Evolutionary conservation across 129 eudicot species (phyloP).

Genomic region (Centaurea solstitialis): DNA sequence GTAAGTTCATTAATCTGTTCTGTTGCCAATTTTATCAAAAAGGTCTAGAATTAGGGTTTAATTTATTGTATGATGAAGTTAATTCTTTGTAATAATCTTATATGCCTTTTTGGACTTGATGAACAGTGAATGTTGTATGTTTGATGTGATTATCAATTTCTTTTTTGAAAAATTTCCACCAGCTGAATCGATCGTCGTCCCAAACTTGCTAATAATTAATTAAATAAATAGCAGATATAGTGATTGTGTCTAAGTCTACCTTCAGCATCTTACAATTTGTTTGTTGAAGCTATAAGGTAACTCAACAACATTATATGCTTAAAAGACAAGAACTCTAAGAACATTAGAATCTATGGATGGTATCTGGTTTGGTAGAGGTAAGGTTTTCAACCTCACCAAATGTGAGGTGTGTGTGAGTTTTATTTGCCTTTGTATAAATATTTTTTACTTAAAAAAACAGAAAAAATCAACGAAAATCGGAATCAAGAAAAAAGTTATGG

Average conservation of each 20-base stretch:
- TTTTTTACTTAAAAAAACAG: too few species aligned
- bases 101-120: neutral
- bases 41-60: conserved; percentile 27
- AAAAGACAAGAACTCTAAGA: neutral
- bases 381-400: too few species aligned
- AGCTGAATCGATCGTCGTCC: neutral
- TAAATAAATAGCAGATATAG: neutral
- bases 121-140: neutral
- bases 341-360: neutral
- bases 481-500: too few species aligned
- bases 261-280: neutral
- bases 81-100: neutral
- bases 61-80: neutral
- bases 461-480: neutral
- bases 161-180: neutral
- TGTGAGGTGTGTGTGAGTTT: too few species aligned
- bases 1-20: conserved; percentile 28
- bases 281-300: neutral
- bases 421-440: too few species aligned
- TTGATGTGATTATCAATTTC: neutral
- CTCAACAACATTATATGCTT: neutral
- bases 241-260: neutral
- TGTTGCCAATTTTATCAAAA: neutral
- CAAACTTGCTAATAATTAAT: neutral
- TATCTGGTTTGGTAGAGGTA: too few species aligned